phyloP scores from a whole-genome alignment of 2,329 filamentous ascomycete species.

The Colletotrichum sp. region DNA sequence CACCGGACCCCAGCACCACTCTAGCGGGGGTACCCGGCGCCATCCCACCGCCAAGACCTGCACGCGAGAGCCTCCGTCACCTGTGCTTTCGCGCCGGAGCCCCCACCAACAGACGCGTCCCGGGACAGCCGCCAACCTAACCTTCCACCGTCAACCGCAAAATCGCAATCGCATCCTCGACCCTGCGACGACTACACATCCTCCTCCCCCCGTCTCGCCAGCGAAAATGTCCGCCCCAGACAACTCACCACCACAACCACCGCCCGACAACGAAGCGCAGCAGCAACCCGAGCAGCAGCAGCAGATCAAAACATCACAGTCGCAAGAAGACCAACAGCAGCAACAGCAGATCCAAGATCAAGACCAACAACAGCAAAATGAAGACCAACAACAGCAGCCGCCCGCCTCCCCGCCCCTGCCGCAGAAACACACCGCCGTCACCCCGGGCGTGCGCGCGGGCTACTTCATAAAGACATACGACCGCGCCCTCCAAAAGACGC shows the following conservation, averaged over 20 bases:
- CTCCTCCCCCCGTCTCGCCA: not conserved
- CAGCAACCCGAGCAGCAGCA: not conserved
- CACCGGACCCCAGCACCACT: not conserved
- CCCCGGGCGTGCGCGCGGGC: constrained; percentile 62
- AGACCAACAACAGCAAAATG: not conserved
- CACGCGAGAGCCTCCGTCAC: not conserved
- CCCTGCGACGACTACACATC: not conserved
- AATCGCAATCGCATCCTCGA: not conserved
- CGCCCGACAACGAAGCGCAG: not conserved
- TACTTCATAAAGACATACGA: constrained; percentile 61
- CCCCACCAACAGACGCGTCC: not conserved
- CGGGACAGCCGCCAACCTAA: not conserved
- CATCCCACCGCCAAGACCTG: constrained; percentile 1
- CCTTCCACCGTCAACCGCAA: not conserved
- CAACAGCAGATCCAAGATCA: not conserved
- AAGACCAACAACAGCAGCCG: not conserved
- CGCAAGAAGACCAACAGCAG: not conserved
- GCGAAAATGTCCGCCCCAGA: not conserved
- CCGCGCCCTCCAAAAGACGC: constrained; percentile 44
- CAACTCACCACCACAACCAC: not conserved
- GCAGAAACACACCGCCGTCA: constrained; percentile 43
- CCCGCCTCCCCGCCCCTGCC: constrained; percentile 44
- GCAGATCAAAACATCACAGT: not conserved
- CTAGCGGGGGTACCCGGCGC: not conserved
- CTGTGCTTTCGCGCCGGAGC: not conserved